Evolutionary conservation across 2,329 filamentous ascomycete genomes (phyloP), one percentile per base, ranked within the genome.

Genomic region (Nemania bipapillata): DNA sequence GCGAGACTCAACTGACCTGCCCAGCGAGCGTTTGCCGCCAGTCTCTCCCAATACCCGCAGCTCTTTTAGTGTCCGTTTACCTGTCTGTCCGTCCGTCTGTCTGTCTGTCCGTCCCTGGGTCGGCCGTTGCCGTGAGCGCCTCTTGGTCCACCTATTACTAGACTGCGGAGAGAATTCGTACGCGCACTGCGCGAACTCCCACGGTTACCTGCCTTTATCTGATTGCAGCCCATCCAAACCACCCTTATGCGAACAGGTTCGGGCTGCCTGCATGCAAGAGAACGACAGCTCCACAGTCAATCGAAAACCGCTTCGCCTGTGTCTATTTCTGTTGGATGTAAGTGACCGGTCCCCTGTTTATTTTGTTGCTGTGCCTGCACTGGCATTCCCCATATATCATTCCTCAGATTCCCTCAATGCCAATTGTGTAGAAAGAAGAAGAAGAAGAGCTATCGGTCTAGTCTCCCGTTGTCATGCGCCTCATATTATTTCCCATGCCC

Each of bases 211-310:
- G 74, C 80, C 72, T 76, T 72, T 73, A 66, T 77, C 74, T 78
- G 77, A 79, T 79, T 81, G 77, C 78, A 78, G 76, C 71, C 68
- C 73, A 70, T 71, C 76, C 76, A 79, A 78, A 76, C 75, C 73
- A 73, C 70, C 72, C 75, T 76, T 76, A 80, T 82, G 80, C 80
- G 81, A 83, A 83, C 81, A 82, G 79, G 80, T 82, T 82, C 80
- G 78, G 81, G 81, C 75, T 81, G 79, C 77, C 78, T 80, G 81
- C 82, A 83, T 81, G 77, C 78, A 76, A 80, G 78, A 78, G 75
- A 77, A 76, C 75, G 71, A 74, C 65, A 74, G 77, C 75, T 77
- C 79, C 80, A 78, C 75, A 72, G 60, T 73, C 69, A 70, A 70
- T 70, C 68, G 63, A 76, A 72, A 63, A 54, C 35, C 45, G 62